phyloP scores from a whole-genome alignment of 345 rosid species.

The Combretum micranthum region DNA sequence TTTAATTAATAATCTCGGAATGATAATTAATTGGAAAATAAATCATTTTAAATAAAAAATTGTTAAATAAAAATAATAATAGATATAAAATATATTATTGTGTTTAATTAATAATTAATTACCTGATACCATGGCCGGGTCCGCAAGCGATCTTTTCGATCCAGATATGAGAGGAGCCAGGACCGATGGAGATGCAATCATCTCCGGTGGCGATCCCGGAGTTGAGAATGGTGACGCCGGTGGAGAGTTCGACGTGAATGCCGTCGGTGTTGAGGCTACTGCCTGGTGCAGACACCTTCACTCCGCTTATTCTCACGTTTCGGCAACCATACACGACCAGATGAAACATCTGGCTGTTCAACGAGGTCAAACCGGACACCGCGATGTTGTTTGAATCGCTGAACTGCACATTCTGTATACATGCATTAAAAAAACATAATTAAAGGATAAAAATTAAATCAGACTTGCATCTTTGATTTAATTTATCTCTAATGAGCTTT shows the following conservation, averaged over 20 bases:
- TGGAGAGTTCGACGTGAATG: conserved; percentile 20
- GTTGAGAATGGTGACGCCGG: conserved; percentile 18
- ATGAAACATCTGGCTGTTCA: conserved; percentile 29
- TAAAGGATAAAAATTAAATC: neutral
- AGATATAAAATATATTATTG: neutral
- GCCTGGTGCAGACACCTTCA: conserved; percentile 18
- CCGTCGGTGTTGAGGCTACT: conserved; percentile 36
- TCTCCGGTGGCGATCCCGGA: conserved; percentile 29
- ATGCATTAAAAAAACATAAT: neutral
- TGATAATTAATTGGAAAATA: no score
- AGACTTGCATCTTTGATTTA: neutral
- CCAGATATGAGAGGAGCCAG: conserved; percentile 24
- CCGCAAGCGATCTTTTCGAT: conserved; percentile 22
- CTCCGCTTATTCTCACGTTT: conserved; percentile 17
- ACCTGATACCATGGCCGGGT: conserved; percentile 40
- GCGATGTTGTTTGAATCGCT: conserved; percentile 18
- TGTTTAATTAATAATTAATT: neutral
- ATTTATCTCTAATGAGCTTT: neutral
- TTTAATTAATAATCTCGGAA: no score
- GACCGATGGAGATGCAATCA: conserved; percentile 31
- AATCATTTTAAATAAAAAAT: no score
- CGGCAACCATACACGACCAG: conserved; percentile 22
- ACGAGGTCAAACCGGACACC: conserved; percentile 22
- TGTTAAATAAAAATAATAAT: no score
- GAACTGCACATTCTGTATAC: conserved; percentile 18